phyloP scores from a whole-genome alignment of 2,329 filamentous ascomycete species.

The Aureobasidium sp. region DNA sequence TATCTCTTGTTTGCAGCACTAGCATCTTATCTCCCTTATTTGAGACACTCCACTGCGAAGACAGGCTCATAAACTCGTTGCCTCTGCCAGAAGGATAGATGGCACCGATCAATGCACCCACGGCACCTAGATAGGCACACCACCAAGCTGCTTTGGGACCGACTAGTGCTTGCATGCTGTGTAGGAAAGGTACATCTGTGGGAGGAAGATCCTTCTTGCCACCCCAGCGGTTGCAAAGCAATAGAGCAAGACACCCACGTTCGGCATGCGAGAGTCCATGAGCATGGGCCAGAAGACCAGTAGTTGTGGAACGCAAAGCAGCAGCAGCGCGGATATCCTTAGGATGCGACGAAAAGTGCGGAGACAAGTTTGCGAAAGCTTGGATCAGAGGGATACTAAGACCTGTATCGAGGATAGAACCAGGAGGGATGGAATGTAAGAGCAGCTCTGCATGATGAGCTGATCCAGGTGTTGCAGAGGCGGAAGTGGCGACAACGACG shows the following conservation, averaged over 20 bases:
- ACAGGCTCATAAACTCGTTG: constrained; percentile 35
- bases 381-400: constrained; percentile 39
- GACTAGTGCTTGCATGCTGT: constrained; percentile 47
- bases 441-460: constrained; percentile 44
- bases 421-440: constrained; percentile 38
- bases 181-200: constrained; percentile 49
- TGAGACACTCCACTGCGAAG: constrained; percentile 37
- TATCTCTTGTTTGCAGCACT: constrained; percentile 33
- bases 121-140: constrained; percentile 56
- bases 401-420: background rate
- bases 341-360: constrained; percentile 36
- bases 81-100: constrained; percentile 54
- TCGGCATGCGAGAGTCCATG: constrained; percentile 69
- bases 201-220: constrained; percentile 50
- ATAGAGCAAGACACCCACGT: constrained; percentile 63
- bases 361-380: constrained; percentile 55
- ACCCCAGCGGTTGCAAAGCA: constrained; percentile 68
- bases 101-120: constrained; percentile 51
- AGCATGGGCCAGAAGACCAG: constrained; percentile 57
- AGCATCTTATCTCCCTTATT: constrained; percentile 38
- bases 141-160: constrained; percentile 55
- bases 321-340: constrained; percentile 52
- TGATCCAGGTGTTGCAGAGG: constrained; percentile 40
- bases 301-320: constrained; percentile 66
- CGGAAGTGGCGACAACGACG: constrained; percentile 54